Evolutionary conservation across 2,329 filamentous ascomycete species (phyloP).

Genomic region (Exophiala sp.): DNA sequence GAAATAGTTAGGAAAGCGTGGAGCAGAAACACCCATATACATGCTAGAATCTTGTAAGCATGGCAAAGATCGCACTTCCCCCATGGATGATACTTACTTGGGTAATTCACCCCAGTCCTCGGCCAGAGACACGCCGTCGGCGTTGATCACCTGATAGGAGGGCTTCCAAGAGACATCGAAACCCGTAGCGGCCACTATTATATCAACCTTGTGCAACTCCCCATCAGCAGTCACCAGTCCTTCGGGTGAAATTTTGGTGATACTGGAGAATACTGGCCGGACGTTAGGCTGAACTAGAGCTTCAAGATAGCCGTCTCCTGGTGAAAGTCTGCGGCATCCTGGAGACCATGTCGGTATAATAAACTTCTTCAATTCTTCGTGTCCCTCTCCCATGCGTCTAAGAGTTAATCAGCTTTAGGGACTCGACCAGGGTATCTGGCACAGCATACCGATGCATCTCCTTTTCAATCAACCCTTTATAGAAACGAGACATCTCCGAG

Average conservation of each 20-base stretch:
- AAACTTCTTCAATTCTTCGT: too few species aligned
- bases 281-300: too few species aligned
- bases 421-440: neutral
- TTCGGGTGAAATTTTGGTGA: too few species aligned
- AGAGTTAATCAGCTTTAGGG: too few species aligned
- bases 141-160: conserved; percentile 13
- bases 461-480: neutral
- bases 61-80: too few species aligned
- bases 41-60: conserved; percentile 19
- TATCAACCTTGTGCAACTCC: conserved; percentile 27
- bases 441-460: conserved; percentile 1
- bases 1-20: conserved; percentile 34
- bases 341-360: conserved; percentile 19
- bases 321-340: conserved; percentile 5
- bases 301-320: too few species aligned
- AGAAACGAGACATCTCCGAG: neutral
- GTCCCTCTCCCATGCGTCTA: too few species aligned
- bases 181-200: conserved; percentile 25
- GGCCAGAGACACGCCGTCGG: neutral
- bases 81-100: too few species aligned
- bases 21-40: conserved; percentile 28
- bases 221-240: too few species aligned
- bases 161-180: conserved; percentile 30
- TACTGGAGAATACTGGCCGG: too few species aligned
- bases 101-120: conserved; percentile 26